Evolutionary conservation across 495 filamentous ascomycete species (phyloP).

Genomic region (Xylaria palmicola): DNA sequence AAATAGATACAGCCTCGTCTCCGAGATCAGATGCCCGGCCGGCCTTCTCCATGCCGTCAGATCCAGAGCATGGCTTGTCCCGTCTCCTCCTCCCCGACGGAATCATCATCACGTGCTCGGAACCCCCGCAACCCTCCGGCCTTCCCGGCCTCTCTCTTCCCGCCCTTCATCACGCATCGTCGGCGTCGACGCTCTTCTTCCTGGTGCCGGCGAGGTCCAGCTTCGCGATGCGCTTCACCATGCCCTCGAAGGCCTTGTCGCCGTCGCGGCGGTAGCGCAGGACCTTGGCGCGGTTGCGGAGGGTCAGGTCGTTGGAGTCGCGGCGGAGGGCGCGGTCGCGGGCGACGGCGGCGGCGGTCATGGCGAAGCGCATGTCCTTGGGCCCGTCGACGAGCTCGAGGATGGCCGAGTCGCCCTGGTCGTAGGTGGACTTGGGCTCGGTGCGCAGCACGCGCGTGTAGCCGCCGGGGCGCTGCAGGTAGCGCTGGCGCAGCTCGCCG

Average conservation of each 20-base stretch:
- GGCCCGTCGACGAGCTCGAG: conserved; percentile 97
- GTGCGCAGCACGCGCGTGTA: conserved; percentile 93
- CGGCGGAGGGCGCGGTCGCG: conserved; percentile 53
- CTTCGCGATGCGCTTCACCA: conserved; percentile 62
- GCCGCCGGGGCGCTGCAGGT: conserved; percentile 77
- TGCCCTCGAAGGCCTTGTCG: conserved; percentile 61
- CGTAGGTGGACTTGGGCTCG: conserved; percentile 71
- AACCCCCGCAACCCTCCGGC: conserved; percentile 25
- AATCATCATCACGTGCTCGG: background rate
- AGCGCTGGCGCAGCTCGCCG: conserved; percentile 75
- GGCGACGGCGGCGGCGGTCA: conserved; percentile 80
- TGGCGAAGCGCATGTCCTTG: conserved; percentile 89
- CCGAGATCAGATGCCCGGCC: too few relatives aligned
- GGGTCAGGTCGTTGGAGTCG: conserved; percentile 65
- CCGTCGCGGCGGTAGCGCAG: conserved; percentile 72
- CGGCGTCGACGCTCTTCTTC: background rate
- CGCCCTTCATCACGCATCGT: background rate
- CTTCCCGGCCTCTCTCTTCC: conserved; percentile 16
- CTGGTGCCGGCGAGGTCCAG: conserved; percentile 25
- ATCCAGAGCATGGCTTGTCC: too few relatives aligned
- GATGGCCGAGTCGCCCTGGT: conserved; percentile 85
- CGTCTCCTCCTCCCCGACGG: too few relatives aligned
- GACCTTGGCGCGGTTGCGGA: conserved; percentile 79
- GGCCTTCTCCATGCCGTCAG: too few relatives aligned
- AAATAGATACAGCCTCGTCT: background rate